Evolutionary conservation across 306 rosid genomes (phyloP), one percentile per base, ranked within the genome.

Genomic region (Glycine tomentella): DNA sequence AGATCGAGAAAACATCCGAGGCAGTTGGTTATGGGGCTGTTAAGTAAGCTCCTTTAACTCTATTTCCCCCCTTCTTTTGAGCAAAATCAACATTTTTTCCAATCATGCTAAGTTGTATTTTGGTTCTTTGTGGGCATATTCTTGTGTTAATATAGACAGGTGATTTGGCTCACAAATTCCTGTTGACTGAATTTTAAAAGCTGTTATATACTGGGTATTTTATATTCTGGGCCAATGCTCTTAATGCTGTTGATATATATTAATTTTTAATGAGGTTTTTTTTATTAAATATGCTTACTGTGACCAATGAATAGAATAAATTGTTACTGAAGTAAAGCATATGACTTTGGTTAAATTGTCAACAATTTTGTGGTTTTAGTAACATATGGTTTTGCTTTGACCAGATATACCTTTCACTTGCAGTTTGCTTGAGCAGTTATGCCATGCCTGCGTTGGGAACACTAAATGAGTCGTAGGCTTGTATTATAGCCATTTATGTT

Each of bases 61-160:
- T 25, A 25, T 0, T 25, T 25, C n/a, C 25, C 31, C 31, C 31
- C 52, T 38, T 12, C 58, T 33, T 69, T 8, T 5, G 46, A 38
- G 82, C 62, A 33, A 56, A 75, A 57, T 65, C 40, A 25, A 25
- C 36, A 70, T 63, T 63, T 48, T 76, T 61, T 48, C 25, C 70
- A 11, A 44, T 10, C 14, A 74, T 82, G 16, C 62, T n/a, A 46
- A 10, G 46, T 59, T 82, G 76, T 61, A 11, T n/a, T 72, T 45
- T 62, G 14, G 74, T 79, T 79, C 61, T 56, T 15, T 57, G 75
- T 75, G 57, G 57, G 45, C 74, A 77, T 77, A 72, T 63, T 55
- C 71, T 33, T 33, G 53, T 72, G 38, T 36, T 36, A 36, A 36
- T 36, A 36, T 33, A 71, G 52, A 57, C 31, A 76, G 4, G 46